A percentile compares a stretch with the other conserved stretches of the same genome.
Evolutionary conservation across 805 yeast genomes (phyloP).

Genomic region (Candida silvicultrix): DNA sequence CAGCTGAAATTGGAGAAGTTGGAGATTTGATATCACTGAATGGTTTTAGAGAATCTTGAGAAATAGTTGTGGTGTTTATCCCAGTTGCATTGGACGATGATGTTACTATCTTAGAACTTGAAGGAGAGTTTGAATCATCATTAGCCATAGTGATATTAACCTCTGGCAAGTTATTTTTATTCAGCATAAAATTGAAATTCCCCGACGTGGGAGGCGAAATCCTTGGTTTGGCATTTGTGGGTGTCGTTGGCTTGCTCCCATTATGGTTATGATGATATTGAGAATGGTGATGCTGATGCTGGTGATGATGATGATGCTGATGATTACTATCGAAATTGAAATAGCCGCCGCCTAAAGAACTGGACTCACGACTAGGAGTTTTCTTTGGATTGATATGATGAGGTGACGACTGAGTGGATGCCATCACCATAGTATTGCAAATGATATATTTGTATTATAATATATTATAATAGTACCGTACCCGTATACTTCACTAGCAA

Average conservation of each 20-base stretch:
- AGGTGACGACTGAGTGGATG: conserved; percentile 2
- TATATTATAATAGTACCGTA: no score
- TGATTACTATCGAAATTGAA: conserved; percentile 1
- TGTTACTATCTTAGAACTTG: no score
- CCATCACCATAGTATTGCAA: neutral
- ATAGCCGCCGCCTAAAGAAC: neutral
- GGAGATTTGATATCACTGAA: neutral
- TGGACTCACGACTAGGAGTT: neutral
- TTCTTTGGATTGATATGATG: neutral
- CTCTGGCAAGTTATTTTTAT: neutral
- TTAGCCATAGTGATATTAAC: neutral
- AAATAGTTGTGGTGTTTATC: neutral
- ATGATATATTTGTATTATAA: no score
- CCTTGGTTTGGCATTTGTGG: neutral
- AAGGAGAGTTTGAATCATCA: no score
- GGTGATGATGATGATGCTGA: neutral
- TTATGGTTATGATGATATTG: neutral
- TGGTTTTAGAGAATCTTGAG: neutral
- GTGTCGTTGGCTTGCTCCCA: neutral
- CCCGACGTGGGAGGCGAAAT: neutral
- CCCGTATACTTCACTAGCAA: no score
- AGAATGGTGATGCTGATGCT: neutral
- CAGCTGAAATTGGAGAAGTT: neutral
- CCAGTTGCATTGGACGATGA: no score
- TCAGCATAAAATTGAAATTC: neutral